Conservation (phyloP, 345 rosid genomes). For the Sonneratia alba region DNA sequence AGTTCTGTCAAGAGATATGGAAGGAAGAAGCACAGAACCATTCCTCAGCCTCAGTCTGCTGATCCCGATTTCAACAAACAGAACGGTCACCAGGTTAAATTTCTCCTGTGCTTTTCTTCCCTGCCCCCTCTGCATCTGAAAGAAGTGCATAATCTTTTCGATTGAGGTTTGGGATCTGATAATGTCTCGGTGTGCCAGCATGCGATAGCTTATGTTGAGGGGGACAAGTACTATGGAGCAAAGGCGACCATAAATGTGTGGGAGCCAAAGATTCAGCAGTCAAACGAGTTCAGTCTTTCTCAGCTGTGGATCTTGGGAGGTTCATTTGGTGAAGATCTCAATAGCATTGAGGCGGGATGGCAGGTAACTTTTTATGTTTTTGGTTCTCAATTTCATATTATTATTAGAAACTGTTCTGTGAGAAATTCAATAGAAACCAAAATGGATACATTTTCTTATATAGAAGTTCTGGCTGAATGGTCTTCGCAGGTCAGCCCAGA, state of each 20-base stretch:
- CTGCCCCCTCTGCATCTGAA: too few relatives aligned
- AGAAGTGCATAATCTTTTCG: slow-evolving; percentile 1
- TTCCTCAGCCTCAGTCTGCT: slow-evolving; percentile 83
- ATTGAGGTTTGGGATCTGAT: slow-evolving; percentile 14
- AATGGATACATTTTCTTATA: slow-evolving; percentile 3
- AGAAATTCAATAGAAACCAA: neutral
- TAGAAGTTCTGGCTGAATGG: slow-evolving; percentile 7
- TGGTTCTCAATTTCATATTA: neutral
- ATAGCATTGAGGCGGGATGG: slow-evolving; percentile 99
- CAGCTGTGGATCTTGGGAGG: slow-evolving; percentile 97
- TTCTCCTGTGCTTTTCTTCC: too few relatives aligned
- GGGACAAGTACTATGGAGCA: slow-evolving; percentile 84
- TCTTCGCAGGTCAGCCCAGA: slow-evolving; percentile 81
- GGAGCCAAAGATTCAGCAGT: slow-evolving; percentile 92
- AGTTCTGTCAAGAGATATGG: slow-evolving; percentile 94
- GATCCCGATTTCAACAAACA: slow-evolving; percentile 70
- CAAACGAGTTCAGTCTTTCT: slow-evolving; percentile 95
- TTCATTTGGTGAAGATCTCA: slow-evolving; percentile 95
- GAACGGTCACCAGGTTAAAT: slow-evolving; percentile 85
- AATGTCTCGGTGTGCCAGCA: slow-evolving; percentile 41
- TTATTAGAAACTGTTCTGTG: neutral
- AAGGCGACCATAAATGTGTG: slow-evolving; percentile 95
- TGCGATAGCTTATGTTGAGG: slow-evolving; percentile 94
- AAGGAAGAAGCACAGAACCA: slow-evolving; percentile 66
- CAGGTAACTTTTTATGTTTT: slow-evolving; percentile 42